Evolutionary conservation across 495 filamentous ascomycete species (phyloP).

Genomic region (Penicillium salamii): DNA sequence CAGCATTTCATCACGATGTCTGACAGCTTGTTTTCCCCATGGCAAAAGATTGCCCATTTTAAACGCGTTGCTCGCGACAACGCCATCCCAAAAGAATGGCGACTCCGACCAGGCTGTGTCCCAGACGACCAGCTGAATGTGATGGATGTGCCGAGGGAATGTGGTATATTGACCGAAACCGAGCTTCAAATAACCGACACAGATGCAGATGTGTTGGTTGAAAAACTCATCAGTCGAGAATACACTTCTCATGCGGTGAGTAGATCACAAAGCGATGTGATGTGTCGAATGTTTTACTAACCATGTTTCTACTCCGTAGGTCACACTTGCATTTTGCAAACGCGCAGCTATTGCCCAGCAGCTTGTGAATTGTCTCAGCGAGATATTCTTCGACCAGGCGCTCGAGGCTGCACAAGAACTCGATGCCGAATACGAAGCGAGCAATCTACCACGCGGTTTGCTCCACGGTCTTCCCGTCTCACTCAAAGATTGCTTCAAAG

Average conservation of each 20-base stretch:
- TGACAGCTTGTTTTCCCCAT: no score
- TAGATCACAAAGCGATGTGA: no score
- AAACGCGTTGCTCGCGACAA: no score
- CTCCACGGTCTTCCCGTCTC: slow-evolving; percentile 54
- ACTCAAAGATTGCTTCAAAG: slow-evolving; percentile 56
- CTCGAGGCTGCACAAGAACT: background rate
- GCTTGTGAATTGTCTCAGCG: background rate
- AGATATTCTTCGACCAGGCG: slow-evolving; percentile 2
- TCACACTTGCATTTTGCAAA: background rate
- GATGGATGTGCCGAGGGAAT: background rate
- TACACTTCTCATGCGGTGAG: no score
- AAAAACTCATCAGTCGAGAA: no score
- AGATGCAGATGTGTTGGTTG: background rate
- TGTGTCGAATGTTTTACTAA: no score
- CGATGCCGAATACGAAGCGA: background rate
- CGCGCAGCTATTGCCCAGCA: background rate
- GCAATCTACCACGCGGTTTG: background rate
- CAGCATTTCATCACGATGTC: no score
- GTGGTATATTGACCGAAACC: background rate
- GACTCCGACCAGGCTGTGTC: background rate
- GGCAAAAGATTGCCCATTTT: no score
- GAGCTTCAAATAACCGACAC: background rate
- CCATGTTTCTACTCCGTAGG: background rate
- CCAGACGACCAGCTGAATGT: background rate
- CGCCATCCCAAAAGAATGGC: background rate